A percentile compares a stretch with the other conserved stretches of the same genome.
Evolutionary conservation across 495 filamentous ascomycete genomes (phyloP).

Genomic region (Daldinia decipiens): DNA sequence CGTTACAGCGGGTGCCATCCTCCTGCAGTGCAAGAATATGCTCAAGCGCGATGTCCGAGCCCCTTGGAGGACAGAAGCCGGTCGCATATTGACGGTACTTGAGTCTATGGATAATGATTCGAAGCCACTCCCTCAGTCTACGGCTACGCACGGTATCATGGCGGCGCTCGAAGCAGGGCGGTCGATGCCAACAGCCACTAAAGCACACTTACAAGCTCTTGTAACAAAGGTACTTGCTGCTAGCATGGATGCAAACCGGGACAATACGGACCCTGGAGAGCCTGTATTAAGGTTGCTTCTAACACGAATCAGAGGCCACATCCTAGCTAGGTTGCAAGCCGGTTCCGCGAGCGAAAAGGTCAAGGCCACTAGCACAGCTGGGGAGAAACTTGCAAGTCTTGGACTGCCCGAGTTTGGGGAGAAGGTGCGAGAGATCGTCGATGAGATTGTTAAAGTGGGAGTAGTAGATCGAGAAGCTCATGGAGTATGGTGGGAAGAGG

Average conservation of each 20-base stretch:
- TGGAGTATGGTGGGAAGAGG: slow-evolving; percentile 79
- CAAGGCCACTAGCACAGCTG: slow-evolving; percentile 80
- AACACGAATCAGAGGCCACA: slow-evolving; percentile 75
- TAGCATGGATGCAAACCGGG: slow-evolving; percentile 49
- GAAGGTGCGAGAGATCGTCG: slow-evolving; percentile 82
- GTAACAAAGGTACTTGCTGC: slow-evolving; percentile 61
- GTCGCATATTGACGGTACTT: slow-evolving; percentile 71
- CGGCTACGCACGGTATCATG: slow-evolving; percentile 71
- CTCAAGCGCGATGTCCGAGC: slow-evolving; percentile 90
- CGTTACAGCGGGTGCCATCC: slow-evolving; percentile 80
- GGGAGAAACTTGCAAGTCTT: slow-evolving; percentile 79
- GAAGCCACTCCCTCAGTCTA: slow-evolving; percentile 59
- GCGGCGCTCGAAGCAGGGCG: slow-evolving; percentile 81
- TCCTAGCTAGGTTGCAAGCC: slow-evolving; percentile 79
- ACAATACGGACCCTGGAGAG: slow-evolving; percentile 68
- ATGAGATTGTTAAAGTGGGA: slow-evolving; percentile 77
- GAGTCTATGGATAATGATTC: slow-evolving; percentile 50
- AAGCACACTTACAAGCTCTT: slow-evolving; percentile 63
- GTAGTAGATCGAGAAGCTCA: slow-evolving; percentile 84
- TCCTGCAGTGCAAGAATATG: slow-evolving; percentile 93
- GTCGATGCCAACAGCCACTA: slow-evolving; percentile 77
- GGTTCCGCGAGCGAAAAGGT: slow-evolving; percentile 83
- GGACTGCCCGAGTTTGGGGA: slow-evolving; percentile 92
- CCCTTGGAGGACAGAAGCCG: slow-evolving; percentile 88
- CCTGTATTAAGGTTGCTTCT: slow-evolving; percentile 85